These are phyloP conservation scores for Yamagishiella unicocca DNA, from an alignment of 139 green algal genomes.

Conservation along the genomic window DNA sequence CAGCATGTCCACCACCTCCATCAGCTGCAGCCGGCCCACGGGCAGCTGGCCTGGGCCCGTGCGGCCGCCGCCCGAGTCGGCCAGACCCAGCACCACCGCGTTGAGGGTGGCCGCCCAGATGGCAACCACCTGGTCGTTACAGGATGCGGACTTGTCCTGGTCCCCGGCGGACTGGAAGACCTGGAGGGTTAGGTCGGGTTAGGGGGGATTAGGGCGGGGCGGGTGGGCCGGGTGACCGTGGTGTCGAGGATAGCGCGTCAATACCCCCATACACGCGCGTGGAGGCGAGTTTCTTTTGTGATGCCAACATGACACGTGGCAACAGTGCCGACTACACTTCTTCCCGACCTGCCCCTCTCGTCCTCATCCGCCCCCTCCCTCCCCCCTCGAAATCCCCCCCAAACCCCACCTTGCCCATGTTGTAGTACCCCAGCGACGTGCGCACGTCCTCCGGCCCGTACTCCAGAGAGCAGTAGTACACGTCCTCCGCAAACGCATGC, in stretches of 20 bases:
- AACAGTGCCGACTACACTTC: background rate
- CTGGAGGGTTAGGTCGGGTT: background rate
- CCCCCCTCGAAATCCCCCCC: background rate
- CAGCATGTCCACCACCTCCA: slow-evolving; percentile 85
- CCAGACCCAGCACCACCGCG: slow-evolving; percentile 43
- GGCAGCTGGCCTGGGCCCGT: slow-evolving; percentile 48
- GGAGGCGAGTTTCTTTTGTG: too few species aligned
- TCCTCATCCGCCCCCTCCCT: background rate
- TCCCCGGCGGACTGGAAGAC: slow-evolving; percentile 66
- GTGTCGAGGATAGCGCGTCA: background rate
- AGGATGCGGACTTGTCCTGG: slow-evolving; percentile 57
- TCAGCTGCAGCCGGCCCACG: slow-evolving; percentile 73
- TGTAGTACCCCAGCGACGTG: slow-evolving; percentile 87
- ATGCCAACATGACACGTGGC: background rate
- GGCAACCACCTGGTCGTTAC: slow-evolving; percentile 67
- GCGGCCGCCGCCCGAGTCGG: background rate
- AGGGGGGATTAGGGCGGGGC: too few species aligned
- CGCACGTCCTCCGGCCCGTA: slow-evolving; percentile 83
- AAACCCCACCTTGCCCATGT: slow-evolving; percentile 77
- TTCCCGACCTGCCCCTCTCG: background rate
- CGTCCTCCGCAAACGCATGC: slow-evolving; percentile 79
- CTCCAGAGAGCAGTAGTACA: slow-evolving; percentile 85
- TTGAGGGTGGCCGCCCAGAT: slow-evolving; percentile 60
- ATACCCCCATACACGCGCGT: too few species aligned
- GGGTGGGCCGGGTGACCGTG: background rate